Base-by-base conservation (phyloP, 306 rosid genomes). In the Rosa lucieae region DNA sequence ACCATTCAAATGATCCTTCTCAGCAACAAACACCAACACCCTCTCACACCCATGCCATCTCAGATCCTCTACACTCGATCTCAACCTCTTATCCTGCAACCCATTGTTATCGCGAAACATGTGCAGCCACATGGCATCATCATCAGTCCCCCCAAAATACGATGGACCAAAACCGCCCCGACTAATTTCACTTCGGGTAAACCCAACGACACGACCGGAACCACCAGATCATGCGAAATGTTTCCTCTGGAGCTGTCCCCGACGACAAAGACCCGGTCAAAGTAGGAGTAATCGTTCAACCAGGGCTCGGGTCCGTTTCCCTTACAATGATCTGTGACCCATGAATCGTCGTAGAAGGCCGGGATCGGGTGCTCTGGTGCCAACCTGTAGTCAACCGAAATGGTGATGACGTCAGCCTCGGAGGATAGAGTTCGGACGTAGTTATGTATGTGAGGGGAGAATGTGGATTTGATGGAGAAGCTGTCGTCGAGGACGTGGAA, bases 221-320 rank as follows among this genome's bases (percentile, higher is more conserved):
- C 14, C 5, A 71, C 70, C 58, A 83, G 1, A 5, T 66, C n/a
- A 42, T 86, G 81, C 39, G 85, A 69, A 10, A 80, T 74, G 76
- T 77, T 86, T 2, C 77, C 89, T 20, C 87, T 87, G 44, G 89
- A 87, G 6, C 89, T 87, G 40, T 87, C 91, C 3, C 93, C 93
- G 2, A 23, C 83, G 5, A 89, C 13, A 12, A 84, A 84, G 0
- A 89, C 77, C 0, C 88, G 72, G 1, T 53, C 10, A 1, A 84
- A 74, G 73, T 87, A 87, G 3, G 86, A 82, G 26, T 80, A 55
- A 0, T 73, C 10, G 52, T 82, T 87, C 40, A 89, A 58, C 91
- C 89, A 89, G 0, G 83, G 29, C 18, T 87, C 88, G 0, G 89
- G 77, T 8, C 91, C 93, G 8, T 61, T 58, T 7, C 82, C 70